A percentile compares a stretch with the other conserved stretches of the same genome.
Conservation (phyloP, 2,329 filamentous ascomycete species). For the Amylocarpus encephaloides region DNA sequence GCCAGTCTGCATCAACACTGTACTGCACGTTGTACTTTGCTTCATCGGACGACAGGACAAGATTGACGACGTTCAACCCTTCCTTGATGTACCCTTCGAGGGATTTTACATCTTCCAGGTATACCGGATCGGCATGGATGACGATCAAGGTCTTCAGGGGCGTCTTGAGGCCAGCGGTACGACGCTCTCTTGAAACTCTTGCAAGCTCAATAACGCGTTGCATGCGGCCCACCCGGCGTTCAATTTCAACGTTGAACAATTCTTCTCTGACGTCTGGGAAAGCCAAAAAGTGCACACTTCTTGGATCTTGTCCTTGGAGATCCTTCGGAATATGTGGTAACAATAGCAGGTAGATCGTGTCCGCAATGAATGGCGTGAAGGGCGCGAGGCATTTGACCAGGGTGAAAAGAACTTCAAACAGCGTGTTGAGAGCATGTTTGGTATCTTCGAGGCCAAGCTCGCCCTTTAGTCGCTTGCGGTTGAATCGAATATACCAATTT, state of each 20-base stretch:
- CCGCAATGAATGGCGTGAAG: slow-evolving; percentile 92
- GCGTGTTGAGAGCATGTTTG: slow-evolving; percentile 81
- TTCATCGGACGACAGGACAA: slow-evolving; percentile 81
- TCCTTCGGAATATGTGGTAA: slow-evolving; percentile 73
- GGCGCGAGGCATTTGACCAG: slow-evolving; percentile 83
- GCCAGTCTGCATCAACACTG: slow-evolving; percentile 86
- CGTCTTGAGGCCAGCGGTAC: slow-evolving; percentile 79
- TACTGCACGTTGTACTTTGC: slow-evolving; percentile 89
- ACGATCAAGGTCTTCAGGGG: slow-evolving; percentile 86
- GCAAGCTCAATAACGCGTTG: slow-evolving; percentile 91
- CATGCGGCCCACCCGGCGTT: slow-evolving; percentile 84
- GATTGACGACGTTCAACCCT: slow-evolving; percentile 83
- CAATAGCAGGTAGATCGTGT: slow-evolving; percentile 85
- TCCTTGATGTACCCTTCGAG: slow-evolving; percentile 84
- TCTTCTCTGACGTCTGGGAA: slow-evolving; percentile 87
- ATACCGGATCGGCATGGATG: slow-evolving; percentile 75
- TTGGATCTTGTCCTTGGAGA: slow-evolving; percentile 62
- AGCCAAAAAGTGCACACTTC: slow-evolving; percentile 85
- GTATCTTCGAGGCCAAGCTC: slow-evolving; percentile 83
- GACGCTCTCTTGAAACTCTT: slow-evolving; percentile 77
- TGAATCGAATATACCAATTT: slow-evolving; percentile 99
- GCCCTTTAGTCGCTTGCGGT: slow-evolving; percentile 84
- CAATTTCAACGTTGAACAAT: slow-evolving; percentile 78
- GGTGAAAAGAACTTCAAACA: slow-evolving; percentile 90
- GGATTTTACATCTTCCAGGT: slow-evolving; percentile 79